Percentiles rank a stretch among this genome's conserved stretches.
phyloP scores from a whole-genome alignment of 768 basidiomycete genomes.

The Tulasnella sp. region DNA sequence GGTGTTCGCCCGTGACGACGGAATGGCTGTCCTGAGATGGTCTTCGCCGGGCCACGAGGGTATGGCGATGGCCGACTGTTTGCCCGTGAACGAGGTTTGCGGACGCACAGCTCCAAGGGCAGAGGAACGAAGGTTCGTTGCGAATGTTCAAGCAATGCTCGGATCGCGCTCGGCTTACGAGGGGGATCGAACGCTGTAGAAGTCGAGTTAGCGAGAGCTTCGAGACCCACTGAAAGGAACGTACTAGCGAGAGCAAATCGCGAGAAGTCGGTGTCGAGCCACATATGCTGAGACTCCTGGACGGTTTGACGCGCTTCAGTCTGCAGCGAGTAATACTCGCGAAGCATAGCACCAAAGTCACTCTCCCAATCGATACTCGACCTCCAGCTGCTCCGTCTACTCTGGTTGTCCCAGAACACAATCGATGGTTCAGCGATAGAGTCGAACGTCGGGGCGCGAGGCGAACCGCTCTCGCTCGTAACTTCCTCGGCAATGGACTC shows the following conservation, averaged over 20 bases:
- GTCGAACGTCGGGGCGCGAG: conserved; percentile 2
- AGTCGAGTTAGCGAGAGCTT: background rate
- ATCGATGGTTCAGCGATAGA: background rate
- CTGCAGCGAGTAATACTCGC: conserved; percentile 5
- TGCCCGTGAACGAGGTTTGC: conserved; percentile 13
- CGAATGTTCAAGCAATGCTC: conserved; percentile 15
- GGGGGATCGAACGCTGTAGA: conserved; percentile 15
- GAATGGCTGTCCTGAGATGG: background rate
- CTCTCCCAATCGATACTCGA: conserved; percentile 4
- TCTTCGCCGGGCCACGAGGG: background rate
- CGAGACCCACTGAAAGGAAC: background rate
- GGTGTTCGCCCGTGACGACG: background rate
- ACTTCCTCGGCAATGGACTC: conserved; percentile 72
- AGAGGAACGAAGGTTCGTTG: conserved; percentile 10
- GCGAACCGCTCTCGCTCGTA: conserved; percentile 21
- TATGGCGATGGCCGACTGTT: conserved; percentile 4
- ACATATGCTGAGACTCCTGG: conserved; percentile 10
- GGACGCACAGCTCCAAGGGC: conserved; percentile 12
- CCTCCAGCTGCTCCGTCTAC: background rate
- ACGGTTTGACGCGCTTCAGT: conserved; percentile 12
- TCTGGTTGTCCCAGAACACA: background rate
- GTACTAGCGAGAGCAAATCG: conserved; percentile 14
- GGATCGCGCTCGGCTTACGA: conserved; percentile 2
- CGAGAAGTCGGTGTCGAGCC: conserved; percentile 16
- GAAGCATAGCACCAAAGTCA: conserved; percentile 3